phyloP scores from a whole-genome alignment of 75 land plant genomes.

The Selaginella moellendorffii region DNA sequence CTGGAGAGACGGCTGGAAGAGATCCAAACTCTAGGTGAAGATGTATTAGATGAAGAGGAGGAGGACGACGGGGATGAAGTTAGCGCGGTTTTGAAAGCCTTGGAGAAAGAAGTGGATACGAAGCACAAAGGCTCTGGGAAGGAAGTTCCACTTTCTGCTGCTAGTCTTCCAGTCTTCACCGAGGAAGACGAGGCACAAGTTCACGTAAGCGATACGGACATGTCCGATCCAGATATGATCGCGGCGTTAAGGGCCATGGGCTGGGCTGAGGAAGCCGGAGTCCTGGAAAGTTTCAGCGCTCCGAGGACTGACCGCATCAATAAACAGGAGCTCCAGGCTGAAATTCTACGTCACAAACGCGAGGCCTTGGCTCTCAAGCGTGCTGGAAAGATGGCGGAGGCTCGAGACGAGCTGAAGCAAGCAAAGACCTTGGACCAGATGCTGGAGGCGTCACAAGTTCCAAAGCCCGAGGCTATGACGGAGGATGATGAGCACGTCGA shows the following conservation, averaged over 20 bases:
- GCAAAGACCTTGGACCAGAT: conserved; percentile 78
- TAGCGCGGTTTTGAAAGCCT: not conserved
- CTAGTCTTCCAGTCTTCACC: not conserved
- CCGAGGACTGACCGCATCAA: not conserved
- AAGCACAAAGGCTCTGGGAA: not conserved
- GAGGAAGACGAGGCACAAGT: not conserved
- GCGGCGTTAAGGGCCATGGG: not conserved
- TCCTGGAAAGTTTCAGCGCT: too few species aligned
- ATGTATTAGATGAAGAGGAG: not conserved
- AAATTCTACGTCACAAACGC: conserved; percentile 66
- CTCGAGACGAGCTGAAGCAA: conserved; percentile 82
- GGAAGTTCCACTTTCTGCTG: not conserved
- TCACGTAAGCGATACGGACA: not conserved
- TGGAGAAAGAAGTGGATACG: not conserved
- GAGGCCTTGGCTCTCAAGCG: conserved; percentile 69
- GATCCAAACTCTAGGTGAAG: not conserved
- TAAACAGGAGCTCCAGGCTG: conserved; percentile 5
- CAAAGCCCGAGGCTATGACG: not conserved
- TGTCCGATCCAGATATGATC: not conserved
- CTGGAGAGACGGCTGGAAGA: conserved; percentile 2
- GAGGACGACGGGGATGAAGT: not conserved
- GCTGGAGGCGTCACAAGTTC: conserved; percentile 51
- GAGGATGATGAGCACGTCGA: conserved; percentile 31
- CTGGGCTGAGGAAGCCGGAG: not conserved
- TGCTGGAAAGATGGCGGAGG: conserved; percentile 78